Percentiles rank a stretch among this genome's conserved stretches.
These are phyloP conservation scores for Suillus variegatus DNA, from an alignment of 768 basidiomycete genomes.

Conservation along the genomic window DNA sequence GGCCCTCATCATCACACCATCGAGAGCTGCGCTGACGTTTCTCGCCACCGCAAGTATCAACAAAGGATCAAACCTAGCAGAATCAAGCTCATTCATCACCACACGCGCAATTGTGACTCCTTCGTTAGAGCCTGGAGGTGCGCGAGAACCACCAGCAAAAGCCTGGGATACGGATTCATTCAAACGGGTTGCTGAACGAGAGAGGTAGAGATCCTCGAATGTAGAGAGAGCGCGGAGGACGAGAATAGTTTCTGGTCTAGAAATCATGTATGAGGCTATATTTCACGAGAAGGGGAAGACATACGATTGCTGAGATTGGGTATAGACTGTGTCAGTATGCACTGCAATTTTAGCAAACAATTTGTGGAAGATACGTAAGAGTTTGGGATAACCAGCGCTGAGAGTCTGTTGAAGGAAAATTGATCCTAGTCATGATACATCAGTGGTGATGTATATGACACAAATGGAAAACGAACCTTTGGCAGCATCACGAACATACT, in stretches of 20 bases:
- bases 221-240: conserved; percentile 79
- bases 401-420: conserved; percentile 90
- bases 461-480: conserved; percentile 53
- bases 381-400: conserved; percentile 80
- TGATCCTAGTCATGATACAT: conserved; percentile 56
- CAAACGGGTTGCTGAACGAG: conserved; percentile 78
- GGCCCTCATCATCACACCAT: conserved; percentile 60
- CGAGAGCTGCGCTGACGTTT: conserved; percentile 66
- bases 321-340: conserved; percentile 94
- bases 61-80: conserved; percentile 90
- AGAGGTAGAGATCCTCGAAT: conserved; percentile 88
- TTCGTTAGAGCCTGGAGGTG: conserved; percentile 73
- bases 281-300: conserved; percentile 7
- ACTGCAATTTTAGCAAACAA: conserved; percentile 96
- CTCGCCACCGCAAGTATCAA: conserved; percentile 79
- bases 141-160: conserved; percentile 67
- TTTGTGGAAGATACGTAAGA: conserved; percentile 91
- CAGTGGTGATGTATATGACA: neutral
- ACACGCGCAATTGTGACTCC: conserved; percentile 76
- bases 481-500: conserved; percentile 74
- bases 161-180: conserved; percentile 81
- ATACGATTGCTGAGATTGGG: conserved; percentile 81
- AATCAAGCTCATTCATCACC: conserved; percentile 89
- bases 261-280: conserved; percentile 7
- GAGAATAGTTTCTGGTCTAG: conserved; percentile 89